Evolutionary conservation across 768 basidiomycete species (phyloP).

Genomic region (Termitomyces sp.): DNA sequence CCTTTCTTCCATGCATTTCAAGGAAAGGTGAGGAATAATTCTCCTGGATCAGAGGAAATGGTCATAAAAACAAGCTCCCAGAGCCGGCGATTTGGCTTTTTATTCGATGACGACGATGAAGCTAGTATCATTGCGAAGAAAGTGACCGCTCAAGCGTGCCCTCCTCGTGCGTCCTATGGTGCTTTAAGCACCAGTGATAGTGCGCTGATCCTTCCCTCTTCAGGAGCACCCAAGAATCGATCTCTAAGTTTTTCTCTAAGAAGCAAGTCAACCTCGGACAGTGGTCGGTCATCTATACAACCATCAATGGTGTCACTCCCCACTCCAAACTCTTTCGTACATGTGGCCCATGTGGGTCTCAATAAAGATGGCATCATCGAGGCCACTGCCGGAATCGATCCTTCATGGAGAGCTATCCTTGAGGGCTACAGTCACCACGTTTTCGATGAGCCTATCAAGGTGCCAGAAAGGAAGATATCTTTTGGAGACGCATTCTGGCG

Average conservation of each 20-base stretch:
- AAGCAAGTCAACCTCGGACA: constrained; percentile 29
- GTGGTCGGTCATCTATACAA: constrained; percentile 21
- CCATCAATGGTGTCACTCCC: constrained; percentile 52
- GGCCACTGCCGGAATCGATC: constrained; percentile 46
- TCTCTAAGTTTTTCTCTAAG: constrained; percentile 27
- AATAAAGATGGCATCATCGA: constrained; percentile 45
- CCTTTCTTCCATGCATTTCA: constrained; percentile 92
- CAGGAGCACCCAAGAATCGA: constrained; percentile 19
- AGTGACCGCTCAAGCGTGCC: constrained; percentile 26
- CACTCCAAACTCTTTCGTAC: constrained; percentile 54
- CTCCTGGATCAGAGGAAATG: constrained; percentile 27
- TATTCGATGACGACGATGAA: constrained; percentile 46
- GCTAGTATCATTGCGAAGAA: constrained; percentile 33
- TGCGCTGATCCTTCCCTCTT: constrained; percentile 1
- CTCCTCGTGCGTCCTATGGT: constrained; percentile 18
- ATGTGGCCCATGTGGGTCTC: constrained; percentile 61
- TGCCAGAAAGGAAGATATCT: constrained; percentile 21
- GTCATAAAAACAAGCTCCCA: constrained; percentile 37
- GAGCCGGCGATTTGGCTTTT: constrained; percentile 48
- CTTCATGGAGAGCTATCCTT: constrained; percentile 42
- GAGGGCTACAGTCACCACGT: constrained; percentile 19
- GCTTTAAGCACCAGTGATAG: constrained; percentile 4
- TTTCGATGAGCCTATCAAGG: constrained; percentile 14
- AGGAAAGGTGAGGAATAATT: constrained; percentile 58
- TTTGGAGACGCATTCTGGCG: constrained; percentile 29